Conservation (phyloP, 2,329 filamentous ascomycete species). For the Knoxdaviesia capensis region DNA sequence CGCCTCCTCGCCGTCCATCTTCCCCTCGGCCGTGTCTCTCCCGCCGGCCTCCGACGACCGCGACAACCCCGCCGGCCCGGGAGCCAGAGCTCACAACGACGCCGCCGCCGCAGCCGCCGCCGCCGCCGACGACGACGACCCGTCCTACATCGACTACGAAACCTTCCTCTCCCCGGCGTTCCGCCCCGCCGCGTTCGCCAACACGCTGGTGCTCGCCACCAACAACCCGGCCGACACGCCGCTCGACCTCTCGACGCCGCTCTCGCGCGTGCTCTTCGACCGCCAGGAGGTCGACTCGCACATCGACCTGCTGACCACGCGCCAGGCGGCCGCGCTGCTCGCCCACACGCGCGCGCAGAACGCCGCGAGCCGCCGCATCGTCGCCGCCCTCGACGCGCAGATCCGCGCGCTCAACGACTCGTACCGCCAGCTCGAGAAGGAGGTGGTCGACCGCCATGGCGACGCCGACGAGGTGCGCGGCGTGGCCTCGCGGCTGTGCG, state of each 20-base stretch:
- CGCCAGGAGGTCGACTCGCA: constrained; percentile 93
- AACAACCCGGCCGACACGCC: constrained; percentile 84
- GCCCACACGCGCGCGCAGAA: constrained; percentile 58
- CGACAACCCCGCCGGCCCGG: neutral
- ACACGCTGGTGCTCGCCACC: constrained; percentile 68
- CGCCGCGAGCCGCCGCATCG: constrained; percentile 48
- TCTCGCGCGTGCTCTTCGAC: constrained; percentile 88
- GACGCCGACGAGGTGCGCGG: constrained; percentile 65
- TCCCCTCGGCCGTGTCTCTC: neutral
- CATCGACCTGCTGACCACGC: constrained; percentile 75
- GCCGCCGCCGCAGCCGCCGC: constrained; percentile 5
- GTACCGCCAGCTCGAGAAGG: constrained; percentile 67
- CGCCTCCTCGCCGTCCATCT: neutral
- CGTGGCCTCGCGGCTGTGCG: constrained; percentile 60
- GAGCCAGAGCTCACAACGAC: neutral
- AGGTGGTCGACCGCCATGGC: constrained; percentile 71
- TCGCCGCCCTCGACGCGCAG: constrained; percentile 61
- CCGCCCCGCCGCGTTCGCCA: constrained; percentile 65
- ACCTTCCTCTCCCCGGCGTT: constrained; percentile 72
- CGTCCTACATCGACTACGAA: constrained; percentile 92
- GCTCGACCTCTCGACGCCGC: constrained; percentile 80
- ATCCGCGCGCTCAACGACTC: constrained; percentile 63
- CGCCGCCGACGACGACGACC: constrained; percentile 27
- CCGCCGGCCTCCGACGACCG: constrained; percentile 1
- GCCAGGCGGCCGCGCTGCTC: constrained; percentile 63